Percentiles rank a stretch among this genome's conserved stretches.
phyloP scores from a whole-genome alignment of 352 stramenopile genomes.

The Phytophthora citricola region DNA sequence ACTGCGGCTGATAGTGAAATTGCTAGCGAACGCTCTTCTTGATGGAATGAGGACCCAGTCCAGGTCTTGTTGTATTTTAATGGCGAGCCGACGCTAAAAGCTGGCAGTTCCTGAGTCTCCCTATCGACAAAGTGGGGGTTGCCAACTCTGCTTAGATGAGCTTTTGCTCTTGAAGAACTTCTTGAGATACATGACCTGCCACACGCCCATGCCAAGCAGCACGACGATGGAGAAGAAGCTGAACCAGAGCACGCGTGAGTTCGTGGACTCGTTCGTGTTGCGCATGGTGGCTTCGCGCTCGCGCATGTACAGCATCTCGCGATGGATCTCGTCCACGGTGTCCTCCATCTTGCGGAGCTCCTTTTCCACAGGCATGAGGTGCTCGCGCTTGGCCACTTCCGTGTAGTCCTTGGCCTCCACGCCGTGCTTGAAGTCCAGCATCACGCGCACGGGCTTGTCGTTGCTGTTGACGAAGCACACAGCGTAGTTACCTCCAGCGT shows the following conservation, averaged over 20 bases:
- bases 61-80: conserved; percentile 31
- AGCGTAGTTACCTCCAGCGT: conserved; percentile 68
- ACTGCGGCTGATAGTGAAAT: too few relatives aligned
- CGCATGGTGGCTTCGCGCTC: conserved; percentile 86
- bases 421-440: conserved; percentile 89
- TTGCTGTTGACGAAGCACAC: conserved; percentile 89
- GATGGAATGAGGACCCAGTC: conserved; percentile 17
- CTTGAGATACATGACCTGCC: conserved; percentile 91
- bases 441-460: conserved; percentile 72
- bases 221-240: conserved; percentile 90
- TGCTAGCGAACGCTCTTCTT: conserved; percentile 1
- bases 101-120: too few relatives aligned
- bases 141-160: conserved; percentile 67
- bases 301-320: conserved; percentile 92
- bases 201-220: conserved; percentile 85
- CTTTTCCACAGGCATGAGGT: conserved; percentile 90
- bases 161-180: conserved; percentile 95
- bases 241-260: conserved; percentile 91
- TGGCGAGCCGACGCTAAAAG: not conserved
- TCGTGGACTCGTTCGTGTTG: conserved; percentile 92
- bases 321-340: conserved; percentile 89
- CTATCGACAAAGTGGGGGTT: not conserved
- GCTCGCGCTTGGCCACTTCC: conserved; percentile 88
- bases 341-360: conserved; percentile 92
- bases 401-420: conserved; percentile 91